Conservation (phyloP, 345 rosid species). For the Salix exigua region DNA sequence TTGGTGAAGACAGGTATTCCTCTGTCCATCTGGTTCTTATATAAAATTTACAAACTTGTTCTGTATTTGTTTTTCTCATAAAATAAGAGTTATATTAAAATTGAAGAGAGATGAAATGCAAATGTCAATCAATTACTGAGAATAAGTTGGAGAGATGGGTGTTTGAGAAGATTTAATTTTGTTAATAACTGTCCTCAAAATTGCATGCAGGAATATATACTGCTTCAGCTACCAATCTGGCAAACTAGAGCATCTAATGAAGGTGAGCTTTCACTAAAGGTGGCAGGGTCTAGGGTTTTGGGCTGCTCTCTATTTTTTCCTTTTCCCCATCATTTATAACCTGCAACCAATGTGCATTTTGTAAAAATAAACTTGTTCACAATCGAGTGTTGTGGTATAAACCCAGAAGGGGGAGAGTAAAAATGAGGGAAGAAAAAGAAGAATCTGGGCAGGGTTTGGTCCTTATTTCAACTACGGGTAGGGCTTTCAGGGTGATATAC, state of each 20-base stretch:
- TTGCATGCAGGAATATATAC: slow-evolving; percentile 65
- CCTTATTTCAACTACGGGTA: background rate
- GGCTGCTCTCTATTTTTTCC: background rate
- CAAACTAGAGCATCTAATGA: slow-evolving; percentile 93
- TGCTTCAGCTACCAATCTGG: slow-evolving; percentile 96
- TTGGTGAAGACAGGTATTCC: slow-evolving; percentile 83
- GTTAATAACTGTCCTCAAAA: background rate
- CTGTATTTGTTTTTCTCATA: background rate
- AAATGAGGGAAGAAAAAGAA: background rate
- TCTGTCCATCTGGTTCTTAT: background rate
- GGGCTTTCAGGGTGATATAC: background rate
- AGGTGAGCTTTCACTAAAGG: slow-evolving; percentile 40
- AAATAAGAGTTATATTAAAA: background rate
- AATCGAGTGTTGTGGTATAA: background rate
- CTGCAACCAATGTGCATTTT: background rate
- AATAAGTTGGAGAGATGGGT: background rate
- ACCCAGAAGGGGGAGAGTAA: background rate
- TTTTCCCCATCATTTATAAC: background rate
- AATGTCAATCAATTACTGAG: background rate
- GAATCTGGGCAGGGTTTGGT: background rate
- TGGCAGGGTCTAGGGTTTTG: background rate
- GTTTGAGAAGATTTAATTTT: background rate
- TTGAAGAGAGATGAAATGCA: background rate
- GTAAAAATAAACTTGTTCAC: background rate
- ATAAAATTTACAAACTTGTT: background rate